Conservation (phyloP, 1,139 yeast genomes). For the Debaryomyces psychrophilus region DNA sequence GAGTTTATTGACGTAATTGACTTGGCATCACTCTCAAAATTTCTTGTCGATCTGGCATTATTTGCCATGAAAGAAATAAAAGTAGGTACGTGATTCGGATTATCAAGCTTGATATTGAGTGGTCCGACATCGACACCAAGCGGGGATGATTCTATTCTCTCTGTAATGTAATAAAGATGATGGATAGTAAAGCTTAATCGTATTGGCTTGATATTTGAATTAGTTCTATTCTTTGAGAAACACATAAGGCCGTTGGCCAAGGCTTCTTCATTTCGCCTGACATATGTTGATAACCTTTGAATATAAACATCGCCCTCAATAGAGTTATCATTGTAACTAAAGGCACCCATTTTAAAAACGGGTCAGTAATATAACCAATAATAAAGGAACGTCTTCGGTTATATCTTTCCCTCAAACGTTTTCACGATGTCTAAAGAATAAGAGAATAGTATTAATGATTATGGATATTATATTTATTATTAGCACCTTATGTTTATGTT, state of each 20-base stretch:
- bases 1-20: constrained; percentile 67
- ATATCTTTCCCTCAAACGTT: not conserved
- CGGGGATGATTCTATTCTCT: constrained; percentile 56
- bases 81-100: constrained; percentile 60
- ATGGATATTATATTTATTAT: not conserved
- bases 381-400: constrained; percentile 1
- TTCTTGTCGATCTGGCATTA: constrained; percentile 46
- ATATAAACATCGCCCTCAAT: constrained; percentile 49
- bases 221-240: constrained; percentile 37
- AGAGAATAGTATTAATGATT: not conserved
- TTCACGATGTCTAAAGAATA: not conserved
- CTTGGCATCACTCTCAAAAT: constrained; percentile 58
- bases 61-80: constrained; percentile 55
- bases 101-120: constrained; percentile 59
- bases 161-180: constrained; percentile 63
- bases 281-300: constrained; percentile 44
- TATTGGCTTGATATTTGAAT: constrained; percentile 49
- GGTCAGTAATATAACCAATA: not conserved
- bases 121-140: constrained; percentile 66
- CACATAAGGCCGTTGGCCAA: constrained; percentile 50
- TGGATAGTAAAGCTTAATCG: constrained; percentile 61
- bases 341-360: constrained; percentile 22
- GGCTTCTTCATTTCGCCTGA: constrained; percentile 47
- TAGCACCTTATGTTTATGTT: constrained; percentile 3
- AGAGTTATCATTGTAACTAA: constrained; percentile 28